phyloP scores from a whole-genome alignment of 2,329 filamentous ascomycete genomes.

The Penicillium sp. region DNA sequence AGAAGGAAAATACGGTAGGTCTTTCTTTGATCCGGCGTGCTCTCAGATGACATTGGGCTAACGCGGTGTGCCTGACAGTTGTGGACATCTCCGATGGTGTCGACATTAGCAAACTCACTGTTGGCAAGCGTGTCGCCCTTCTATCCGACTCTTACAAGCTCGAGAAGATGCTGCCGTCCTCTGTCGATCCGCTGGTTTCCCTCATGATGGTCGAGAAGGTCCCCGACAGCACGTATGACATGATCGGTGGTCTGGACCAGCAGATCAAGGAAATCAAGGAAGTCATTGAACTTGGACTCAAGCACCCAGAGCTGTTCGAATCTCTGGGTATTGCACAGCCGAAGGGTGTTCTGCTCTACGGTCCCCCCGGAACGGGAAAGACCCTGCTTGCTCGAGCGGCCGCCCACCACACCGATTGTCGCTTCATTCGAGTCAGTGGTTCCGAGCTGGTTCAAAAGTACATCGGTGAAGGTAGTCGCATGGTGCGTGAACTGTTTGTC shows the following conservation, averaged over 20 bases:
- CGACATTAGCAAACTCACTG: conserved; percentile 91
- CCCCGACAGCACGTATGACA: conserved; percentile 98
- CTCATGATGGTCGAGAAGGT: conserved; percentile 99
- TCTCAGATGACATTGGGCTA: neutral
- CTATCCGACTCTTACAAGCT: conserved; percentile 98
- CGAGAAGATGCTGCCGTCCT: conserved; percentile 97
- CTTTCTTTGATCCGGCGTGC: neutral
- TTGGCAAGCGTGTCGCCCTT: conserved; percentile 95
- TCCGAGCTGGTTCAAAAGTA: conserved; percentile 98
- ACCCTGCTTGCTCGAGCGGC: conserved; percentile 93
- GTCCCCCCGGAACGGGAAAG: conserved; percentile 95
- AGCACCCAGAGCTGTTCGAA: conserved; percentile 98
- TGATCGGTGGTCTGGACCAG: conserved; percentile 98
- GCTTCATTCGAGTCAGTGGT: conserved; percentile 96
- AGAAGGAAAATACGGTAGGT: conserved; percentile 96
- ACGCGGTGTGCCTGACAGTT: conserved; percentile 56
- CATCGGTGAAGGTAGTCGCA: conserved; percentile 95
- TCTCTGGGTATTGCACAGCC: conserved; percentile 98
- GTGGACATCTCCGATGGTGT: conserved; percentile 94
- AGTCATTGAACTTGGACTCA: conserved; percentile 96
- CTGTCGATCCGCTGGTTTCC: conserved; percentile 95
- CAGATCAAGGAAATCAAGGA: conserved; percentile 99
- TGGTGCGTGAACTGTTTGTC: conserved; percentile 98
- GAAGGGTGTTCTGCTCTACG: conserved; percentile 95
- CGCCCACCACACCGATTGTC: conserved; percentile 97